Evolutionary conservation across 805 yeast species (phyloP).

Genomic region (Kodamaea laetipori): DNA sequence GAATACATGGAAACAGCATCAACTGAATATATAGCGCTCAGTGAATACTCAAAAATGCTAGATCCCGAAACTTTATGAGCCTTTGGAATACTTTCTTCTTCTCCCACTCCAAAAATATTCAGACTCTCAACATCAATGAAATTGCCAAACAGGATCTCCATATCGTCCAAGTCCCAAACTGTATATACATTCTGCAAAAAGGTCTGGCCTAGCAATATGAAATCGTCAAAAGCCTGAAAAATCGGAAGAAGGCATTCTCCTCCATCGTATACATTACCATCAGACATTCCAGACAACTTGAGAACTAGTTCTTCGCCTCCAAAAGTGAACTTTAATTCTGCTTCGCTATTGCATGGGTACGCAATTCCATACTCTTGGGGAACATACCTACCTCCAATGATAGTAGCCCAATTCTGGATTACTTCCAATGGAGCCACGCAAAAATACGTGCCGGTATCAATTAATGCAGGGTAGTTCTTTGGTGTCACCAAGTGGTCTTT

Average conservation of each 20-base stretch:
- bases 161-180: conserved; percentile 11
- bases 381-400: background rate
- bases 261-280: background rate
- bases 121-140: background rate
- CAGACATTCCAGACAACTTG: background rate
- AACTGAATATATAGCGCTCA: background rate
- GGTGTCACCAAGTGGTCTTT: conserved; percentile 6
- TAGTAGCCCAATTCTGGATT: conserved; percentile 7
- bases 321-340: conserved; percentile 1
- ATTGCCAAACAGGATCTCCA: conserved; percentile 10
- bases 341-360: conserved; percentile 1
- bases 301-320: conserved; percentile 1
- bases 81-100: conserved; percentile 1
- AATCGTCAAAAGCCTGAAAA: conserved; percentile 3
- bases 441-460: conserved; percentile 13
- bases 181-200: conserved; percentile 9
- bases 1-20: background rate
- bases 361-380: background rate
- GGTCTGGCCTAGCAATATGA: conserved; percentile 3
- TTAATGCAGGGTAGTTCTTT: conserved; percentile 13
- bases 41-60: background rate
- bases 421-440: conserved; percentile 12
- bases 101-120: conserved; percentile 2
- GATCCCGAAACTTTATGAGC: conserved; percentile 3
- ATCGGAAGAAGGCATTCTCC: conserved; percentile 1